Evolutionary conservation across 179 eudicot genomes (phyloP).

Genomic region (Silene coronaria): DNA sequence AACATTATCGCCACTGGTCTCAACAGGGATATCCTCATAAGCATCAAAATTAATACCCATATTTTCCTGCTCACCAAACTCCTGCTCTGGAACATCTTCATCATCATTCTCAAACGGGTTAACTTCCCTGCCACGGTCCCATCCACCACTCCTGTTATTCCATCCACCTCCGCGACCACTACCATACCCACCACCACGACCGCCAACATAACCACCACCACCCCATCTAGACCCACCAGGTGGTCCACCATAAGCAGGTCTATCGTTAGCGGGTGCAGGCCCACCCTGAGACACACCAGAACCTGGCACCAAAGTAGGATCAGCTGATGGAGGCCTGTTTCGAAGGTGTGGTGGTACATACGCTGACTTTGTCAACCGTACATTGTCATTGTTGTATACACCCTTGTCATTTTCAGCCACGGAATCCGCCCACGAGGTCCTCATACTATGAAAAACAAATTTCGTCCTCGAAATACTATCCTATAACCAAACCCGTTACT

Average conservation of each 20-base stretch:
- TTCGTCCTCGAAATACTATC: neutral
- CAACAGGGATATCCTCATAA: slow-evolving; percentile 94
- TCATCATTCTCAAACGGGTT: slow-evolving; percentile 77
- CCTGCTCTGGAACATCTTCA: slow-evolving; percentile 39
- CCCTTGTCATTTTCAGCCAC: slow-evolving; percentile 56
- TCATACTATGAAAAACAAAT: slow-evolving; percentile 35
- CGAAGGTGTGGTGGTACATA: slow-evolving; percentile 82
- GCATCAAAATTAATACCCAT: slow-evolving; percentile 88
- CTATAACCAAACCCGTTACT: neutral
- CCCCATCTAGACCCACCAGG: slow-evolving; percentile 45
- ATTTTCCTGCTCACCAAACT: slow-evolving; percentile 52
- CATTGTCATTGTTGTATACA: slow-evolving; percentile 7
- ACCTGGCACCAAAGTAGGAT: slow-evolving; percentile 16
- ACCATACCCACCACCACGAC: slow-evolving; percentile 33
- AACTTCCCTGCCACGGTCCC: slow-evolving; percentile 60
- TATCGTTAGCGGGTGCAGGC: slow-evolving; percentile 40
- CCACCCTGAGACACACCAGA: slow-evolving; percentile 25
- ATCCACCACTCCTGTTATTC: slow-evolving; percentile 49
- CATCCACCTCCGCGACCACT: slow-evolving; percentile 54
- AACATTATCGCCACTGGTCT: slow-evolving; percentile 77
- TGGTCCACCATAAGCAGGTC: slow-evolving; percentile 40
- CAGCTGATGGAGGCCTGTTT: slow-evolving; percentile 39
- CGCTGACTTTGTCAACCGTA: slow-evolving; percentile 40
- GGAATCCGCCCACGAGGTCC: slow-evolving; percentile 81
- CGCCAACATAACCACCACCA: slow-evolving; percentile 8